Evolutionary conservation across 2,329 filamentous ascomycete species (phyloP).

Genomic region (Tolypocladium tundrense): DNA sequence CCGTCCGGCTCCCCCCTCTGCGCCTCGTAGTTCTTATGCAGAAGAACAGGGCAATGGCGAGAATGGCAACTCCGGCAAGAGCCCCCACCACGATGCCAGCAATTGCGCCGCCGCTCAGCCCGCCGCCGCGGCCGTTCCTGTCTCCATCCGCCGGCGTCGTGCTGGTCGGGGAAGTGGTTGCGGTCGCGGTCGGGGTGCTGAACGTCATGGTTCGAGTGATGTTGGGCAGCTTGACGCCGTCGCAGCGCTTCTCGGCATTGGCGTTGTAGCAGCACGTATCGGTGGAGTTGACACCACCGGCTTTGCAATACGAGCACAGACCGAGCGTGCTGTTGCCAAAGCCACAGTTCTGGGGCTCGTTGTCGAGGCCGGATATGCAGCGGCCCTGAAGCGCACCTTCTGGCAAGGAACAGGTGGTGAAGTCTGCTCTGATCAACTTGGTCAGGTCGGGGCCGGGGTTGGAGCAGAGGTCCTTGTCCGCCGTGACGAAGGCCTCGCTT

Average conservation of each 20-base stretch:
- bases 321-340: conserved; percentile 63
- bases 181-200: conserved; percentile 33
- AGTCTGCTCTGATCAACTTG: conserved; percentile 79
- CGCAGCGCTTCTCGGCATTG: conserved; percentile 62
- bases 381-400: conserved; percentile 63
- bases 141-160: conserved; percentile 12
- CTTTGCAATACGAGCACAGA: conserved; percentile 77
- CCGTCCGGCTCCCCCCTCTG: conserved; percentile 49
- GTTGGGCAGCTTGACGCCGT: conserved; percentile 66
- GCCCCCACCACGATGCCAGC: conserved; percentile 84
- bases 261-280: conserved; percentile 90
- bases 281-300: conserved; percentile 79
- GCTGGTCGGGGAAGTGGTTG: conserved; percentile 21
- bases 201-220: conserved; percentile 61
- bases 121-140: conserved; percentile 17
- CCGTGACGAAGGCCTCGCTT: conserved; percentile 77
- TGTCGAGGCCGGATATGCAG: conserved; percentile 67
- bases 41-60: conserved; percentile 61
- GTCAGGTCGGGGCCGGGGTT: conserved; percentile 55
- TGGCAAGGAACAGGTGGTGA: conserved; percentile 78
- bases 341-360: conserved; percentile 82
- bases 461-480: conserved; percentile 63
- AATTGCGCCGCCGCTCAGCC: conserved; percentile 74
- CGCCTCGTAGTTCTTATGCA: conserved; percentile 44
- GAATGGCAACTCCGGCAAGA: conserved; percentile 56